Base-by-base conservation (phyloP, 352 stramenopile species). In the Globisporangium sylvaticum region DNA sequence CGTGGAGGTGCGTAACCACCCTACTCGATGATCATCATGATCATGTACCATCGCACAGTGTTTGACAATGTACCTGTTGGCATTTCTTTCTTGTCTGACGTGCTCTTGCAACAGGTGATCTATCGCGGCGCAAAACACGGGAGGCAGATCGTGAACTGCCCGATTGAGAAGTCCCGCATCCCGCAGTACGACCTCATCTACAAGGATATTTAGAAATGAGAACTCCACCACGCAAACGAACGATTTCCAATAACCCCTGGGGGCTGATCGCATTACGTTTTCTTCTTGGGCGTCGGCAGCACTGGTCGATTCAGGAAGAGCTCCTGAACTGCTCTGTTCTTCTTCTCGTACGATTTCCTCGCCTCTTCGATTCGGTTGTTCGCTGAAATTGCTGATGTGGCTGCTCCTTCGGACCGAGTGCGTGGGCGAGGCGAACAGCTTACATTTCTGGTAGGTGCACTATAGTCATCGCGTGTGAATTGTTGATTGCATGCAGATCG, bases 141-240 rank as follows among this genome's bases (percentile, higher is more conserved):
- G 58, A 96, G 95, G 62, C 70, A 81, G 24, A 94, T 96, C 61
- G 87, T 96, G n/a, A 66, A 62, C 18, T 92, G 85, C 55, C 87
- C 87, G 12, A 91, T 96, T 31, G 82, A 92, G 27, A 86, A 80
- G 62, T 88, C 86, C 0, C 75, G 75, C 15, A 95, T 94, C 34
- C 87, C 83, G 55, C 78, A 91, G 68, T 96, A 94, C 67, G 74
- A 91, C 1, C 79, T 95, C 53, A 75, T 94, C 54, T 95, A 94
- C 75, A 87, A 88, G 58, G 85, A 94, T 68, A 90, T 95, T 54
- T 93, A 78, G 37, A 44, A 65, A 39, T 48, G 24, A 57, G 10
- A 29, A 57, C 31, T 15, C 8, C 2, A 22, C 2, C 4, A 14
- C n/a, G 22, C 22, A 5, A 54, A 29, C 22, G 10, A 54, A 54